Evolutionary conservation across 2,329 filamentous ascomycete genomes (phyloP).

Genomic region (Colletotrichum filicis): DNA sequence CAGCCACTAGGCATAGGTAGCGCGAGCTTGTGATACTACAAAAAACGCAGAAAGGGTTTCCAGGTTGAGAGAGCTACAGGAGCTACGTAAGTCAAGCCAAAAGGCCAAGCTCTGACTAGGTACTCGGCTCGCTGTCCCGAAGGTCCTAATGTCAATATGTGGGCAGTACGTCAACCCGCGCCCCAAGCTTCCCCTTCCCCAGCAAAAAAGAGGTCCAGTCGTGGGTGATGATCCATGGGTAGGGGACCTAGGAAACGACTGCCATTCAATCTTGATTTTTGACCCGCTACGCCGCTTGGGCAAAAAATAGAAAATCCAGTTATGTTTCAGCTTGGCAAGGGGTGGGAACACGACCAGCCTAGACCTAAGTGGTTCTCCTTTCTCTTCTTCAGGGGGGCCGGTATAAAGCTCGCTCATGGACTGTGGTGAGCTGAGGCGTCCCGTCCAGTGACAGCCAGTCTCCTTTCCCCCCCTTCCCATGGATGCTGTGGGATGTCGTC

Average conservation of each 20-base stretch:
- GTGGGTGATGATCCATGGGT: neutral
- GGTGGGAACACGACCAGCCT: no score
- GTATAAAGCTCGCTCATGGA: neutral
- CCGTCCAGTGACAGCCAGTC: neutral
- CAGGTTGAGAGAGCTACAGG: neutral
- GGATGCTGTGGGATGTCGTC: conserved; percentile 4
- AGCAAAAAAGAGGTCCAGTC: neutral
- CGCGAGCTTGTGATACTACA: neutral
- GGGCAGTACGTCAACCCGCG: conserved; percentile 11
- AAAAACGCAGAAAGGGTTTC: neutral
- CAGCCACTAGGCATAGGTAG: conserved; percentile 7
- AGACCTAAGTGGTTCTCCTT: neutral
- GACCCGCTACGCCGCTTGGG: neutral
- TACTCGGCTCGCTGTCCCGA: neutral
- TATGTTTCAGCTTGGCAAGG: conserved; percentile 9
- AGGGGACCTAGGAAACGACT: neutral
- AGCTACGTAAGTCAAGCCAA: neutral
- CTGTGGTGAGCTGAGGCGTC: neutral
- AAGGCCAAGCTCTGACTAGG: neutral
- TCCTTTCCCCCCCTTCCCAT: neutral
- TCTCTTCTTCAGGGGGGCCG: neutral
- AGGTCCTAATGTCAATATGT: neutral
- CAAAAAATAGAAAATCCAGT: neutral
- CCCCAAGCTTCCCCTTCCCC: conserved; percentile 4
- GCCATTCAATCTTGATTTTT: conserved; percentile 10